Percentiles rank a stretch among this genome's conserved stretches.
phyloP scores from a whole-genome alignment of 768 basidiomycete genomes.

The Trametes maxima region DNA sequence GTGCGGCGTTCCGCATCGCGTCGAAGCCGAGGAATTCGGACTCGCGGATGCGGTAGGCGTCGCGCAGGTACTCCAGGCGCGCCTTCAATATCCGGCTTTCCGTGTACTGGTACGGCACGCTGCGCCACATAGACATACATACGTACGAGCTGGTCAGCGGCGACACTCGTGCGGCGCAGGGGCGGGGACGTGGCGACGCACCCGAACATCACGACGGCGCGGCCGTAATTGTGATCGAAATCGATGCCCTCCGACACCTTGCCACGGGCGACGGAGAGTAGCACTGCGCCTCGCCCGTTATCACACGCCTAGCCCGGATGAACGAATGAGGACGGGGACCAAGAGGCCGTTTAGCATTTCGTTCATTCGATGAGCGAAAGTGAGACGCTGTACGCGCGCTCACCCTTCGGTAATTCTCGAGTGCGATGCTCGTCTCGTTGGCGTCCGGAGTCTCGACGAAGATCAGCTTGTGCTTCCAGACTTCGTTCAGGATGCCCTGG shows the following conservation, averaged over 20 bases:
- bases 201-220: constrained; percentile 99
- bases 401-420: constrained; percentile 96
- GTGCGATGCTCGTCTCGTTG: constrained; percentile 95
- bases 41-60: constrained; percentile 96
- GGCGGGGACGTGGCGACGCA: constrained; percentile 39
- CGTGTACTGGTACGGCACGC: constrained; percentile 96
- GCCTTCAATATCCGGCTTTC: constrained; percentile 98
- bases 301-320: constrained; percentile 78
- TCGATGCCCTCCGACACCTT: constrained; percentile 99
- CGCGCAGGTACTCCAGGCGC: constrained; percentile 95
- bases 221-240: constrained; percentile 99
- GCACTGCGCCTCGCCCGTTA: constrained; percentile 95
- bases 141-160: neutral
- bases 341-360: neutral
- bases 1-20: constrained; percentile 98
- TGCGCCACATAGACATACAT: constrained; percentile 32
- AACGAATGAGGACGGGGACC: neutral
- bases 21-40: constrained; percentile 99
- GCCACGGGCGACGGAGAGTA: constrained; percentile 96
- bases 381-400: constrained; percentile 19
- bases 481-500: constrained; percentile 97
- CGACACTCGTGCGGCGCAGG: neutral
- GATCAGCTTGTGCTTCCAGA: constrained; percentile 99
- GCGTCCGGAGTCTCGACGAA: constrained; percentile 99
- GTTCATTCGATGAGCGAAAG: neutral